A percentile compares a stretch with the other conserved stretches of the same genome.
phyloP scores from a whole-genome alignment of 148 eudicot genomes.

The Arctostaphylos glauca region DNA sequence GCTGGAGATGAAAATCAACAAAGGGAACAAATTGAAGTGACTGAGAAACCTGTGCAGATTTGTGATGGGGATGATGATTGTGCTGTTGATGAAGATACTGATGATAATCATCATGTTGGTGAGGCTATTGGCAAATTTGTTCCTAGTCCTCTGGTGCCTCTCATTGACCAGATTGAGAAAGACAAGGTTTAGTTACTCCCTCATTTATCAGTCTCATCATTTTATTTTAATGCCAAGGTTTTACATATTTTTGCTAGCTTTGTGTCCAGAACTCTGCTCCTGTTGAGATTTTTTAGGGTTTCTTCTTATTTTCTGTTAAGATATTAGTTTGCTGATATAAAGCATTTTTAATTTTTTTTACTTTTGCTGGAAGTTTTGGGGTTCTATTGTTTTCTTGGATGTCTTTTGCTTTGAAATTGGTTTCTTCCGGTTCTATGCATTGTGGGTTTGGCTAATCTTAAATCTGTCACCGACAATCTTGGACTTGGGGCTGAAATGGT shows the following conservation, averaged over 20 bases:
- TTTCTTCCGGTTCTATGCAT: not conserved
- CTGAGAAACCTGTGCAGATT: not conserved
- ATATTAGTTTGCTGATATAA: too few relatives aligned
- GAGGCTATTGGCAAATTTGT: constrained; percentile 37
- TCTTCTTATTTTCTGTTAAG: not conserved
- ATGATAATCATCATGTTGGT: constrained; percentile 17
- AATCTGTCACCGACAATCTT: not conserved
- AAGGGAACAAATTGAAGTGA: constrained; percentile 5
- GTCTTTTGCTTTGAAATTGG: constrained; percentile 1
- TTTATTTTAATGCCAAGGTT: too few relatives aligned
- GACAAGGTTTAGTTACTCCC: constrained; percentile 43
- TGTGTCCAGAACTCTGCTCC: too few relatives aligned
- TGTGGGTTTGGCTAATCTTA: not conserved
- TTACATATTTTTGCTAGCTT: not conserved
- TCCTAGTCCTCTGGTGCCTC: constrained; percentile 68
- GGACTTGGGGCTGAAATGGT: not conserved
- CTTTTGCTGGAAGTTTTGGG: not conserved
- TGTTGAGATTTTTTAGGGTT: not conserved
- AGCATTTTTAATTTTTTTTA: not conserved
- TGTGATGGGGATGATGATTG: not conserved
- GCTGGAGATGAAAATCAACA: not conserved
- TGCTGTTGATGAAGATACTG: constrained; percentile 14
- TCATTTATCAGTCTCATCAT: not conserved
- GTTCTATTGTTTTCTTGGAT: too few relatives aligned
- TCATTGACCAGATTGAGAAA: constrained; percentile 58